phyloP scores from a whole-genome alignment of 2,329 filamentous ascomycete genomes.

The Ramularia endophylla region DNA sequence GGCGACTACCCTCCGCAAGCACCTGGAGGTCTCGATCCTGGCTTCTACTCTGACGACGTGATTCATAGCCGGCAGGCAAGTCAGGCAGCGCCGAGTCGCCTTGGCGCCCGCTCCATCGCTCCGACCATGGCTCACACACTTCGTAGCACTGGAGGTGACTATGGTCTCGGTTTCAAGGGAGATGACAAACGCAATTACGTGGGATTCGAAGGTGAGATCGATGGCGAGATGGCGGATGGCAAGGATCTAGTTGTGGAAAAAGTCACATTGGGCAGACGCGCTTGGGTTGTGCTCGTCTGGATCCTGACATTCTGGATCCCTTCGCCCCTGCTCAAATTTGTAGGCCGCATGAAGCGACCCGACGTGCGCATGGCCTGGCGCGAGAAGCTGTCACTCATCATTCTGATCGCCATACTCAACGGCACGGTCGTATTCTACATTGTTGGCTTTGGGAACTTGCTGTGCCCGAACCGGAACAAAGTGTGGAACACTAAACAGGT shows the following conservation, averaged over 20 bases:
- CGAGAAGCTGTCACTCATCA: constrained; percentile 81
- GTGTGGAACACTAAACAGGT: constrained; percentile 74
- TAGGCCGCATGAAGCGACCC: constrained; percentile 94
- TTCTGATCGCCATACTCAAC: constrained; percentile 78
- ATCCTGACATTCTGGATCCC: constrained; percentile 90
- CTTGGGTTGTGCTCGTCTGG: constrained; percentile 83
- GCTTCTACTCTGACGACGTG: constrained; percentile 42
- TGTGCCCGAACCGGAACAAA: constrained; percentile 90
- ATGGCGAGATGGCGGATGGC: constrained; percentile 70
- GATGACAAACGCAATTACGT: constrained; percentile 68
- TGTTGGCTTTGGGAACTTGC: constrained; percentile 70
- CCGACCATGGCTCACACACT: constrained; percentile 58
- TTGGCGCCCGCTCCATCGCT: constrained; percentile 38
- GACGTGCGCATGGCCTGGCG: constrained; percentile 97
- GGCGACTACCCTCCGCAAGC: constrained; percentile 63
- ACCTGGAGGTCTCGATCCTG: constrained; percentile 37
- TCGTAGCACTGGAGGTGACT: constrained; percentile 61
- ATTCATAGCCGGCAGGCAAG: constrained; percentile 53
- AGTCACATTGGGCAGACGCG: constrained; percentile 57
- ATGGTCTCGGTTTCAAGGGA: constrained; percentile 81
- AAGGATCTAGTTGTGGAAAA: constrained; percentile 69
- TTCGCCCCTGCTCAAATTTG: constrained; percentile 68
- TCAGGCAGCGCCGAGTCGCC: constrained; percentile 40
- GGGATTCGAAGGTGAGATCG: constrained; percentile 65
- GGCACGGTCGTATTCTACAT: constrained; percentile 85